Evolutionary conservation across 345 rosid species (phyloP), one percentile per base, ranked within the genome.

Genomic region (Gynandropsis gynandra): DNA sequence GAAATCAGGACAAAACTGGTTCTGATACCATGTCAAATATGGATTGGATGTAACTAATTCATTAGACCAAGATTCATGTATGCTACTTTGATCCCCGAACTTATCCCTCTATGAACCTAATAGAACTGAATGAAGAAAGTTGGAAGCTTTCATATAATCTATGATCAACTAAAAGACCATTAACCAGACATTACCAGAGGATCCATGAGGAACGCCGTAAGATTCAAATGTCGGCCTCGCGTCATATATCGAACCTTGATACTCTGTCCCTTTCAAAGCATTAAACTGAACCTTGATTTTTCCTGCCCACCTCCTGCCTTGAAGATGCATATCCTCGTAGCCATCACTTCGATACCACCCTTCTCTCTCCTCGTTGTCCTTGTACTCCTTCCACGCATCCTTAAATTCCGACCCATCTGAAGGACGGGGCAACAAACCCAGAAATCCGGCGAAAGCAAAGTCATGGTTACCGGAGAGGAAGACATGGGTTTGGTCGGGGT

Each of bases 221-320:
- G 97, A 80, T 48, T 71, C 68, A 67, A 88, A 85, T 24, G 92
- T 82, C 2, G 92, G 77, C 9, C 49, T 75, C 63, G 88, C 92
- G 69, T 85, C 95, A 54, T 82, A 88, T 50, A 82, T 76, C 0
- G 92, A 88, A 1, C 92, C 95, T 62, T 54, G 42, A 45, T 58
- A 86, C 27, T 68, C 77, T 12, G 43, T 53, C 43, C 92, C 92
- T 44, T 74, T 68, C 12, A n/a, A 42, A 19, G 59, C 18, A 67
- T 85, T 69, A 35, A 72, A 74, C 47, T 44, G 62, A 17, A 15
- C 76, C 52, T 47, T 78, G 10, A 82, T 68, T 42, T 29, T 51
- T n/a, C 95, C 97, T 17, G 69, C 83, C 97, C 92, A 88, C 46
- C 80, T 76, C 69, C 85, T 71, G 43, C 78, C 84, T 73, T 82